These are phyloP conservation scores for Annulohypoxylon maeteangense DNA, from an alignment of 495 filamentous ascomycete species.

Conservation along the genomic window DNA sequence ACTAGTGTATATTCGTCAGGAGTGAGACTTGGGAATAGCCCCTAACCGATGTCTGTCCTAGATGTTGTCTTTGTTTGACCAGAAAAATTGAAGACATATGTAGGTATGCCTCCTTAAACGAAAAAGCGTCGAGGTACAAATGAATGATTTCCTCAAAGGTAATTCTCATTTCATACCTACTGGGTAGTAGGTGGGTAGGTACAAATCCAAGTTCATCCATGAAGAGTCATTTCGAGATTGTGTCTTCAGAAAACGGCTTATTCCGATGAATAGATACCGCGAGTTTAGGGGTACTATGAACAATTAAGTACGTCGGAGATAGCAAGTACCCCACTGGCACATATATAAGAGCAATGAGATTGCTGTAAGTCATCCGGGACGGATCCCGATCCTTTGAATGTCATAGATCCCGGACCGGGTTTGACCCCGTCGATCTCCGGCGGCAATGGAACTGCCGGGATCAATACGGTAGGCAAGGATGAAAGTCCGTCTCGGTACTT, in stretches of 20 bases:
- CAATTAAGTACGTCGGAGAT: neutral
- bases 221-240: too few species aligned
- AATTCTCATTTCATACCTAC: too few species aligned
- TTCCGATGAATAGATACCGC: neutral
- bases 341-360: neutral
- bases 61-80: neutral
- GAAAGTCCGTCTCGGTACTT: neutral
- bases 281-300: neutral
- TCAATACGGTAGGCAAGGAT: neutral
- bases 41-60: neutral
- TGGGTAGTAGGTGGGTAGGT: too few species aligned
- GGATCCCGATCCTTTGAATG: neutral
- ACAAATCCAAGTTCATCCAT: too few species aligned
- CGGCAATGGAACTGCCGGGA: conserved; percentile 32
- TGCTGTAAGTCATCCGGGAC: neutral
- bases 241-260: too few species aligned
- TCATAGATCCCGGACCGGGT: conserved; percentile 8
- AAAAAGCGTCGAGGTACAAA: neutral
- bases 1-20: neutral
- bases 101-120: neutral
- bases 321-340: neutral
- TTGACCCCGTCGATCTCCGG: conserved; percentile 39
- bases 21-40: neutral
- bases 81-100: neutral
- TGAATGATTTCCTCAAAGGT: neutral